Evolutionary conservation across 2,329 filamentous ascomycete species (phyloP).

Genomic region (Keithomyces neogunnii): DNA sequence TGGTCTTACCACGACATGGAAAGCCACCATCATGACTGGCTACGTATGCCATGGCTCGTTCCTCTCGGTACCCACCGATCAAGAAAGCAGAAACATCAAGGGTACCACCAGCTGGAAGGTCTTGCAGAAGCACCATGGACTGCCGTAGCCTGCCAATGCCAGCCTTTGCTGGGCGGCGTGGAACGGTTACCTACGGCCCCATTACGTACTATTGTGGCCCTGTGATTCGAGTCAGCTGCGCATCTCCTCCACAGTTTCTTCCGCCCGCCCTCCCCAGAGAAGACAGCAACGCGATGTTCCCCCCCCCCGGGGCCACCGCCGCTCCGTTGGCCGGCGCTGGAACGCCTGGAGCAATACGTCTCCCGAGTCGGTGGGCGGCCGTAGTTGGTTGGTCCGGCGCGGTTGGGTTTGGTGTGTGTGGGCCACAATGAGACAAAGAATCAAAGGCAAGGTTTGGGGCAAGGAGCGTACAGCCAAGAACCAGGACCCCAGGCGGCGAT

Average conservation of each 20-base stretch:
- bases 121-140: neutral
- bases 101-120: neutral
- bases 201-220: slow-evolving; percentile 9
- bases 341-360: neutral
- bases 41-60: neutral
- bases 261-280: neutral
- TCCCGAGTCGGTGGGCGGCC: slow-evolving; percentile 3
- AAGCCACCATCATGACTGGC: neutral
- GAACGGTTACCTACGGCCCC: slow-evolving; percentile 6
- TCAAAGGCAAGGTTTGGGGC: neutral
- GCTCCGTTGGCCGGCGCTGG: slow-evolving; percentile 2
- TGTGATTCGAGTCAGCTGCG: slow-evolving; percentile 11
- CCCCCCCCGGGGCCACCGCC: neutral
- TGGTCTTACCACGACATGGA: neutral
- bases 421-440: slow-evolving; percentile 1
- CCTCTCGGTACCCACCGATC: neutral
- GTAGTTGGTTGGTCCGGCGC: slow-evolving; percentile 2
- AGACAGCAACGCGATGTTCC: neutral
- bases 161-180: neutral
- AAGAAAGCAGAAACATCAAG: neutral
- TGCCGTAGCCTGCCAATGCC: neutral
- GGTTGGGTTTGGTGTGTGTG: slow-evolving; percentile 3
- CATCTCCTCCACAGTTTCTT: slow-evolving; percentile 1
- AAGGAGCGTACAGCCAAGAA: neutral
- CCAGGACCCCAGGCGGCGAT: neutral